Conservation (phyloP, 306 rosid species). For the Rosa rugosa region DNA sequence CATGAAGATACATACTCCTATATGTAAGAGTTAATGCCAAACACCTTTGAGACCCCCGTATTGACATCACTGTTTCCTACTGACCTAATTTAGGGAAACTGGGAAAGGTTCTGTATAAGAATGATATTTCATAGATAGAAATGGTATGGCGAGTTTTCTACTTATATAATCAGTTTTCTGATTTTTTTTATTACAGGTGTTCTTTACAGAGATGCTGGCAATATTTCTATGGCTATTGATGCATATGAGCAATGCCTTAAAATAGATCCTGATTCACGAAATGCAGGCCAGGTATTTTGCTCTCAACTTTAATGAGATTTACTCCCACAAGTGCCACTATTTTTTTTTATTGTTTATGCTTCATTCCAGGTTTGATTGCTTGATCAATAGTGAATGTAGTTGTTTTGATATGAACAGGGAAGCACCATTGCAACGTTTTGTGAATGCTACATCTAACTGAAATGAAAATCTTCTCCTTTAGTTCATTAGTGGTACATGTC, state of each 20-base stretch:
- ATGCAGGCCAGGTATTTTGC: conserved; percentile 91
- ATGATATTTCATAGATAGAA: background rate
- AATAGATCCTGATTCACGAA: conserved; percentile 96
- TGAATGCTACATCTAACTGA: background rate
- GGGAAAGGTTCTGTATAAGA: background rate
- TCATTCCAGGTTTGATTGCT: background rate
- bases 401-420: background rate
- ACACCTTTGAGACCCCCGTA: background rate
- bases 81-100: background rate
- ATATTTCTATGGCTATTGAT: conserved; percentile 73
- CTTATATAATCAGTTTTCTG: background rate
- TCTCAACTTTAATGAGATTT: conserved; percentile 14
- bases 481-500: background rate
- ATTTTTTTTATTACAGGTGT: conserved; percentile 53
- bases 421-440: background rate
- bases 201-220: conserved; percentile 94
- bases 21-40: background rate
- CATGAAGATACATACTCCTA: background rate
- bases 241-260: conserved; percentile 94
- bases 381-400: background rate
- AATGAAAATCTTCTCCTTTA: background rate
- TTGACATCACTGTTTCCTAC: background rate
- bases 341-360: background rate
- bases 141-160: background rate
- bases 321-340: background rate